Percentiles rank a stretch among this genome's conserved stretches.
Evolutionary conservation across 192 early-diverging fungal species (phyloP).

Genomic region (Rhizoclosmatium globosum): DNA sequence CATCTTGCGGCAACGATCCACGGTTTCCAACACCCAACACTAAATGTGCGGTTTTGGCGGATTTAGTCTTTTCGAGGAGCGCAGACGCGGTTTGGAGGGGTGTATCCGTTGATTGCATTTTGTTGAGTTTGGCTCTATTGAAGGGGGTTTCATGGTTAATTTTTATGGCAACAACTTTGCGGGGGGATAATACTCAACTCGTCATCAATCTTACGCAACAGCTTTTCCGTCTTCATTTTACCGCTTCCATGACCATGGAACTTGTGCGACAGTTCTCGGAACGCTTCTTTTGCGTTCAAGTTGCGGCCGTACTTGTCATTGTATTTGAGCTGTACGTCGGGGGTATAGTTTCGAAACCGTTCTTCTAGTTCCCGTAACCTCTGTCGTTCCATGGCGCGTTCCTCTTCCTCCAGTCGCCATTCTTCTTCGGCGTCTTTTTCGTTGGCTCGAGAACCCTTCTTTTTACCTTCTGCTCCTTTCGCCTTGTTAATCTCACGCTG

Average conservation of each 20-base stretch:
- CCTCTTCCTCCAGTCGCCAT: constrained; percentile 47
- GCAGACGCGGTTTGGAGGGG: constrained; percentile 79
- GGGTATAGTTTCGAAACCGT: constrained; percentile 90
- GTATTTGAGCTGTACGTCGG: constrained; percentile 90
- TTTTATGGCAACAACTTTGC: too few relatives aligned
- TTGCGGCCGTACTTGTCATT: constrained; percentile 86
- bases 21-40: constrained; percentile 83
- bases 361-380: constrained; percentile 57
- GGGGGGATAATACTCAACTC: constrained; percentile 45
- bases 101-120: constrained; percentile 76
- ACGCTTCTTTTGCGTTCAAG: constrained; percentile 86
- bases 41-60: constrained; percentile 78
- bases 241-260: constrained; percentile 96
- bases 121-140: constrained; percentile 63
- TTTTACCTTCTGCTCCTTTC: constrained; percentile 40
- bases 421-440: constrained; percentile 75
- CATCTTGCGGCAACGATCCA: constrained; percentile 42
- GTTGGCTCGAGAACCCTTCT: constrained; percentile 44
- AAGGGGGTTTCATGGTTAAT: too few relatives aligned
- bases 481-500: constrained; percentile 53
- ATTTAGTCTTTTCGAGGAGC: constrained; percentile 74
- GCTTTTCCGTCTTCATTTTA: constrained; percentile 93
- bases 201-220: constrained; percentile 81
- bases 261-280: constrained; percentile 87
- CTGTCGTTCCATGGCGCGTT: constrained; percentile 49